Evolutionary conservation across 345 rosid species (phyloP).

Genomic region (Melaleuca quinquenervia): DNA sequence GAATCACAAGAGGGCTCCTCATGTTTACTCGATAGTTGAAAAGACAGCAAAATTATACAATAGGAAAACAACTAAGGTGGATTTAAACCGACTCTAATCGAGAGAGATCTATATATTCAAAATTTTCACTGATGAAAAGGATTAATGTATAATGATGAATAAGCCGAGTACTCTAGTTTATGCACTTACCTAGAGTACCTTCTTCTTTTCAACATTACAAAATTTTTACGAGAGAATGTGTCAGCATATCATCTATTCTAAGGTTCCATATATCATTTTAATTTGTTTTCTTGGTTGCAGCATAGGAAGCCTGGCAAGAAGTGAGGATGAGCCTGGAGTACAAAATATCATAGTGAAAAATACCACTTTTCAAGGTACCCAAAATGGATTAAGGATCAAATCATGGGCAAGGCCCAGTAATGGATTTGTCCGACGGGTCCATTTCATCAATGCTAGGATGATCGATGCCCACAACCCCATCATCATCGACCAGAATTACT

Average conservation of each 20-base stretch:
- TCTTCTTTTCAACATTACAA: background rate
- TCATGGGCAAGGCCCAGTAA: constrained; percentile 60
- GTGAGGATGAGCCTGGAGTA: constrained; percentile 36
- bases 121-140: background rate
- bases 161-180: no score
- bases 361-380: constrained; percentile 21
- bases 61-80: background rate
- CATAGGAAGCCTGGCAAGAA: constrained; percentile 47
- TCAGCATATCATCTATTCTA: background rate
- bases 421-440: constrained; percentile 35
- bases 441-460: constrained; percentile 26
- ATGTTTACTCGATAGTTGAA: background rate
- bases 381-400: constrained; percentile 52
- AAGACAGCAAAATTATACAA: background rate
- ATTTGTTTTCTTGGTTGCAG: constrained; percentile 11
- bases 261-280: background rate
- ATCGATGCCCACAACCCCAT: constrained; percentile 32
- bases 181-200: no score
- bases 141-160: background rate
- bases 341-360: constrained; percentile 31
- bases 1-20: background rate
- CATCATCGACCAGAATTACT: constrained; percentile 50
- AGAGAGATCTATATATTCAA: background rate
- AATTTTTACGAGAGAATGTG: background rate
- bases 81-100: no score